phyloP scores from a whole-genome alignment of 2,329 filamentous ascomycete genomes.

The Hypoxylon sp. region DNA sequence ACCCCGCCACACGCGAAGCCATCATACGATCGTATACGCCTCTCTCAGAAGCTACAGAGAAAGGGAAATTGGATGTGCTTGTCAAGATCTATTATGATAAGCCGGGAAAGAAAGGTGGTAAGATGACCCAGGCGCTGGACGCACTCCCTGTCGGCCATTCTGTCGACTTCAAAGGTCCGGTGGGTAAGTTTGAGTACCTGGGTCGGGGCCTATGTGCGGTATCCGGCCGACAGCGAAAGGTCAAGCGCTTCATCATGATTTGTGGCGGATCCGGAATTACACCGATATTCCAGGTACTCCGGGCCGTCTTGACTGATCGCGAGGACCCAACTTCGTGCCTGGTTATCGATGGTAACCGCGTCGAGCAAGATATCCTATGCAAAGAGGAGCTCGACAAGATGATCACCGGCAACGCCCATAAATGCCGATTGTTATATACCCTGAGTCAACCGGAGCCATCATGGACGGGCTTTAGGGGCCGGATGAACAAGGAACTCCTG shows the following conservation, averaged over 20 bases:
- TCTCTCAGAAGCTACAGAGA: slow-evolving; percentile 72
- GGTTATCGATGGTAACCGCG: slow-evolving; percentile 82
- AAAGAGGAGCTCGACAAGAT: slow-evolving; percentile 77
- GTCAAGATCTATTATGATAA: slow-evolving; percentile 84
- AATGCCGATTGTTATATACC: slow-evolving; percentile 76
- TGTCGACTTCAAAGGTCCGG: slow-evolving; percentile 89
- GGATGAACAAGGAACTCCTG: slow-evolving; percentile 74
- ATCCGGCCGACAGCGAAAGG: slow-evolving; percentile 65
- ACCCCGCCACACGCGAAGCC: slow-evolving; percentile 76
- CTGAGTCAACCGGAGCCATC: slow-evolving; percentile 72
- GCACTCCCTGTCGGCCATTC: slow-evolving; percentile 76
- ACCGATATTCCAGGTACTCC: slow-evolving; percentile 87
- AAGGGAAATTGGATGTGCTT: slow-evolving; percentile 78
- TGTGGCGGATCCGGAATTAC: slow-evolving; percentile 92
- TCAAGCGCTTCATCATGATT: slow-evolving; percentile 85
- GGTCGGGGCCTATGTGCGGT: slow-evolving; percentile 75
- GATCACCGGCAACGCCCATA: slow-evolving; percentile 64
- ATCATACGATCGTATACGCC: slow-evolving; percentile 92
- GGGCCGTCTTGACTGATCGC: slow-evolving; percentile 76
- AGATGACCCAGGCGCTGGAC: slow-evolving; percentile 86
- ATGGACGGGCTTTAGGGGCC: slow-evolving; percentile 78
- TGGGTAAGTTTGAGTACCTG: slow-evolving; percentile 86
- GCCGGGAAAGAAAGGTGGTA: slow-evolving; percentile 71
- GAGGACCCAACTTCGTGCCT: slow-evolving; percentile 76
- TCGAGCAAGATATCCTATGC: slow-evolving; percentile 86